These are phyloP conservation scores for Sutorius australiensis DNA, from an alignment of 768 basidiomycete genomes.

Conservation along the genomic window DNA sequence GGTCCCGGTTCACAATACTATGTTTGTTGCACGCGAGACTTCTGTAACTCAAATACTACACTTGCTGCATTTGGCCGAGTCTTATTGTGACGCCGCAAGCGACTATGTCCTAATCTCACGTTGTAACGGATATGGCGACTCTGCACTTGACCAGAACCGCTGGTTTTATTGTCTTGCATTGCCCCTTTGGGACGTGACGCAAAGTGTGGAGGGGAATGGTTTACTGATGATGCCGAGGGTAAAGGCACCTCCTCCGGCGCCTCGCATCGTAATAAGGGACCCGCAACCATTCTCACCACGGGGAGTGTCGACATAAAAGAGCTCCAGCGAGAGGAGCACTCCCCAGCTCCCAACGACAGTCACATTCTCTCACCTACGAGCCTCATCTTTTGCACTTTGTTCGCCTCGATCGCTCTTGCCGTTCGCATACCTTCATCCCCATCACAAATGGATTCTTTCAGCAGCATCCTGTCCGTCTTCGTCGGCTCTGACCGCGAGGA, in stretches of 20 bases:
- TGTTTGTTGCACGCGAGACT: neutral
- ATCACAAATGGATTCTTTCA: conserved; percentile 23
- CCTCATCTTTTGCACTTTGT: neutral
- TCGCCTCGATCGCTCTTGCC: neutral
- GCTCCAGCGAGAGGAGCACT: neutral
- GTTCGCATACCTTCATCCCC: neutral
- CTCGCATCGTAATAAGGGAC: neutral
- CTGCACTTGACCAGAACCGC: no score
- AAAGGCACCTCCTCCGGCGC: neutral
- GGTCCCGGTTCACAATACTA: neutral
- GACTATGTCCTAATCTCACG: conserved; percentile 6
- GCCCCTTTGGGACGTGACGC: conserved; percentile 1
- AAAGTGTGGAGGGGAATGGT: neutral
- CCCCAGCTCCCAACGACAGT: conserved; percentile 7
- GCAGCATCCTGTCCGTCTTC: conserved; percentile 14
- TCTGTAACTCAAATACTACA: conserved; percentile 10
- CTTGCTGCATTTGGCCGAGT: conserved; percentile 17
- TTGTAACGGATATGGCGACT: neutral
- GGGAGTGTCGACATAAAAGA: conserved; percentile 16
- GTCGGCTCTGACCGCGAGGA: conserved; percentile 4
- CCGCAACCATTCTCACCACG: neutral
- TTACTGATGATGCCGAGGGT: neutral
- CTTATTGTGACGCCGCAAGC: conserved; percentile 17
- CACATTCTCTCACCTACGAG: conserved; percentile 1
- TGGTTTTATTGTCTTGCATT: conserved; percentile 21